Evolutionary conservation across 768 basidiomycete genomes (phyloP).

Genomic region (Hericium alpestre): DNA sequence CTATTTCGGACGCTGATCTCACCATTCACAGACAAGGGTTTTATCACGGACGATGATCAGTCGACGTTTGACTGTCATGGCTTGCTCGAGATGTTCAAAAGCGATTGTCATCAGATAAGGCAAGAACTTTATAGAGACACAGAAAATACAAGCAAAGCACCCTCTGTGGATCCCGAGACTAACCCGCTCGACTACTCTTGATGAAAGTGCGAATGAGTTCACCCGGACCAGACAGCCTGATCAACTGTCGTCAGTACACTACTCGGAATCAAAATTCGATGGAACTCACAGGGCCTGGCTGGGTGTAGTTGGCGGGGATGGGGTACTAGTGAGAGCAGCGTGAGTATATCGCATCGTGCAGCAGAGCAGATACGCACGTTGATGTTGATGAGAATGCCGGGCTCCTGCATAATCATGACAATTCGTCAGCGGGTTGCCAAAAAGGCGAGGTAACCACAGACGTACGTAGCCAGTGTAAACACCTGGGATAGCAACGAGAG

Average conservation of each 20-base stretch:
- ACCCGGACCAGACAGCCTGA: neutral
- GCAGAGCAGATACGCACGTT: slow-evolving; percentile 12
- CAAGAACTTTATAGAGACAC: too few species aligned
- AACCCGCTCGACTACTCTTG: too few species aligned
- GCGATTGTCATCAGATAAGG: too few species aligned
- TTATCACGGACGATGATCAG: too few species aligned
- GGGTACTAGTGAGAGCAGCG: neutral
- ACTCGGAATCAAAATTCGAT: neutral
- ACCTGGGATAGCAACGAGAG: slow-evolving; percentile 39
- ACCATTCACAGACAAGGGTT: too few species aligned
- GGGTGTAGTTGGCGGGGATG: slow-evolving; percentile 21
- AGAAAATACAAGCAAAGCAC: too few species aligned
- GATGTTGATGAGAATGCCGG: slow-evolving; percentile 25
- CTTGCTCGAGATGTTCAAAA: too few species aligned
- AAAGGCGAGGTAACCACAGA: slow-evolving; percentile 7
- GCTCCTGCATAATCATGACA: slow-evolving; percentile 10
- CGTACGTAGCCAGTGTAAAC: slow-evolving; percentile 28
- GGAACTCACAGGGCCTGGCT: slow-evolving; percentile 21
- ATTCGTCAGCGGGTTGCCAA: neutral
- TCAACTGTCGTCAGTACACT: too few species aligned
- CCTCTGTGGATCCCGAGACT: too few species aligned
- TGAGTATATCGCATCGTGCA: too few species aligned
- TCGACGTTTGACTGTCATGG: too few species aligned
- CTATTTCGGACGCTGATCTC: too few species aligned
- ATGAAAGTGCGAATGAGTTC: neutral